Evolutionary conservation across 345 rosid species (phyloP).

Genomic region (Lepidium africanum): DNA sequence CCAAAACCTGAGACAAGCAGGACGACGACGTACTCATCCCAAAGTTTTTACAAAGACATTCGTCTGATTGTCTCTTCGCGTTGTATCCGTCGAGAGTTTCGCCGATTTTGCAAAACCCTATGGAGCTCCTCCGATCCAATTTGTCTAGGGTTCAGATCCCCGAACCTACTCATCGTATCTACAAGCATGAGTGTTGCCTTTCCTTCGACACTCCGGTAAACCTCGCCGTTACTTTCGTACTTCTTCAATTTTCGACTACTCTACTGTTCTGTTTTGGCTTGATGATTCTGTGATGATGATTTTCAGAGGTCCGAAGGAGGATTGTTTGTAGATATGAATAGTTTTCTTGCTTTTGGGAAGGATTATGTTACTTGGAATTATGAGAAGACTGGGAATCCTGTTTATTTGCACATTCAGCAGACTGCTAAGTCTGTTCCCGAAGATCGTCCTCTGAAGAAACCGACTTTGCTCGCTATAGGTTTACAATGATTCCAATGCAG

Average conservation of each 20-base stretch:
- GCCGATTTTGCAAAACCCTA: slow-evolving; percentile 23
- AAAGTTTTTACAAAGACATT: not conserved
- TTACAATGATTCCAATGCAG: not conserved
- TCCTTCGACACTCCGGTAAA: slow-evolving; percentile 88
- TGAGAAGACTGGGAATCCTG: slow-evolving; percentile 85
- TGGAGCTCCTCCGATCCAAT: slow-evolving; percentile 91
- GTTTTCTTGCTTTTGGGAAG: slow-evolving; percentile 90
- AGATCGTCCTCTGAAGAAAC: slow-evolving; percentile 88
- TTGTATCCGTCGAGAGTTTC: not conserved
- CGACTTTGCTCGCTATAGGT: slow-evolving; percentile 91
- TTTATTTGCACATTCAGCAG: slow-evolving; percentile 82
- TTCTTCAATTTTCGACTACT: not conserved
- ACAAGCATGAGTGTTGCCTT: slow-evolving; percentile 95
- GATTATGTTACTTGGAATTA: slow-evolving; percentile 81
- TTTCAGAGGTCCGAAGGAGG: slow-evolving; percentile 93
- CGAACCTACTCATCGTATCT: slow-evolving; percentile 95
- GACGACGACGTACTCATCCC: slow-evolving; percentile 23
- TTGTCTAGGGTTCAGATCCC: slow-evolving; percentile 98
- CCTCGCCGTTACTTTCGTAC: not conserved
- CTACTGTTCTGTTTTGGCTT: not conserved
- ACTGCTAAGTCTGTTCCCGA: slow-evolving; percentile 64
- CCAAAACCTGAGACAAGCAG: slow-evolving; percentile 5
- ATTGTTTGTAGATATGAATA: slow-evolving; percentile 76
- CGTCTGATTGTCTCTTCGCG: not conserved
- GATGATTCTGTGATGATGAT: slow-evolving; percentile 14